A percentile compares a stretch with the other conserved stretches of the same genome.
Conservation (phyloP, 305 asterid species). For the Fraxinus velutina region DNA sequence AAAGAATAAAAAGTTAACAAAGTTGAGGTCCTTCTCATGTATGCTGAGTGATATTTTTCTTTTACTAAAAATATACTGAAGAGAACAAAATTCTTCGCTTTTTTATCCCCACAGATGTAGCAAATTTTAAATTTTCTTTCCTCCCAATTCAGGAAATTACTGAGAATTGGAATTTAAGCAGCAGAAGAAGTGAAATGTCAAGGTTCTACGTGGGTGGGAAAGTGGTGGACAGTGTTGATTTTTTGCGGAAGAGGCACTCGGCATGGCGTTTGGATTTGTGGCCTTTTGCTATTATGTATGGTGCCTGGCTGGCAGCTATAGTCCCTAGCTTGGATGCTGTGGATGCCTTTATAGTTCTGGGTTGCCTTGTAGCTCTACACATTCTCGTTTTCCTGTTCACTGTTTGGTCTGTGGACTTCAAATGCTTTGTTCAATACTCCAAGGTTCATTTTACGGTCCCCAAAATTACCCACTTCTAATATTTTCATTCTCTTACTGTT, state of each 20-base stretch:
- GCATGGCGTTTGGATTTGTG: conserved; percentile 84
- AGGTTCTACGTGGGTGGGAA: conserved; percentile 86
- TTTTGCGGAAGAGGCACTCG: conserved; percentile 71
- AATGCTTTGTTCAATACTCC: conserved; percentile 71
- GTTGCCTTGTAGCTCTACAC: conserved; percentile 56
- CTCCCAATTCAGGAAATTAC: conserved; percentile 16
- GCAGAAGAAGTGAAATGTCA: conserved; percentile 48
- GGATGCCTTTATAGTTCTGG: conserved; percentile 77
- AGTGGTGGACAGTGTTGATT: conserved; percentile 88
- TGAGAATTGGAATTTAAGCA: conserved; percentile 26
- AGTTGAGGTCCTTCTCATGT: background rate
- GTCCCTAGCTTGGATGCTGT: conserved; percentile 75
- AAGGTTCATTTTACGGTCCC: conserved; percentile 45
- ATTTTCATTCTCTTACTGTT: background rate
- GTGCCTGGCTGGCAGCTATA: conserved; percentile 62
- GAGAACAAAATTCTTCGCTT: background rate
- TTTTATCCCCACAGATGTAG: background rate
- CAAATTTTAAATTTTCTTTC: background rate
- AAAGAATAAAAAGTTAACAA: background rate
- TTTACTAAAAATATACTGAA: background rate
- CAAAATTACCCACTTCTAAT: background rate
- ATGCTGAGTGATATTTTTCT: background rate
- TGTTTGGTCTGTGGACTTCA: conserved; percentile 87
- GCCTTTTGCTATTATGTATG: conserved; percentile 73
- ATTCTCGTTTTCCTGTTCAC: conserved; percentile 78